Evolutionary conservation across 192 early-diverging fungal genomes (phyloP).

Genomic region (Backusella parvicylindrica): DNA sequence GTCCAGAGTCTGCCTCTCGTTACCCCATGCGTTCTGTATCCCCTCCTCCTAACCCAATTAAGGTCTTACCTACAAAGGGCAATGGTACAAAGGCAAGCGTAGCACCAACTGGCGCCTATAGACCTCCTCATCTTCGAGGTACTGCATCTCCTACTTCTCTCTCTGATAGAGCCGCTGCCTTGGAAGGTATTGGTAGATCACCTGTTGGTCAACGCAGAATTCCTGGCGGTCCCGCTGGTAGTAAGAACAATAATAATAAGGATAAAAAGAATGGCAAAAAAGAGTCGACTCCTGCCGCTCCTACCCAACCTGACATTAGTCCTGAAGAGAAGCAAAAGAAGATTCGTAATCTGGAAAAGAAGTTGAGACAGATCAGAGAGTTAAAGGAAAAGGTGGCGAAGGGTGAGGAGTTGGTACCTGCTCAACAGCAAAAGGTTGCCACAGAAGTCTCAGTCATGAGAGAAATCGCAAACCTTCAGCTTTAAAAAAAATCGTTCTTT

Average conservation of each 20-base stretch:
- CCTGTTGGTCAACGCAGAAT: slow-evolving; percentile 6
- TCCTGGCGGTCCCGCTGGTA: slow-evolving; percentile 4
- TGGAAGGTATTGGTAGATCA: slow-evolving; percentile 7
- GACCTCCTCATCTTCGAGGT: slow-evolving; percentile 67
- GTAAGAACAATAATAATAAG: slow-evolving; percentile 29
- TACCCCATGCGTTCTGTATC: slow-evolving; percentile 84
- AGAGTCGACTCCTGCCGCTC: slow-evolving; percentile 9
- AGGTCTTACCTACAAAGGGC: slow-evolving; percentile 38
- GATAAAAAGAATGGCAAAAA: slow-evolving; percentile 46
- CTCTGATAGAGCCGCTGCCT: slow-evolving; percentile 16
- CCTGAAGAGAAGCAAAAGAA: slow-evolving; percentile 78
- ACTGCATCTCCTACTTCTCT: slow-evolving; percentile 37
- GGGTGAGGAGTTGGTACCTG: slow-evolving; percentile 80
- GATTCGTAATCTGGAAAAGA: slow-evolving; percentile 85
- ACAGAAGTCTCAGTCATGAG: slow-evolving; percentile 56
- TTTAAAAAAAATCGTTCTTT: not conserved
- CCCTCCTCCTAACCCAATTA: slow-evolving; percentile 60
- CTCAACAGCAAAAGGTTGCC: slow-evolving; percentile 73
- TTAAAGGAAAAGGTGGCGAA: slow-evolving; percentile 73
- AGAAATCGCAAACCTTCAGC: slow-evolving; percentile 38
- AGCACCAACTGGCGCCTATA: slow-evolving; percentile 58
- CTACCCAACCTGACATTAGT: slow-evolving; percentile 16
- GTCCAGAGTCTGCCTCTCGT: slow-evolving; percentile 54
- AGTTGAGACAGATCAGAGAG: slow-evolving; percentile 85
- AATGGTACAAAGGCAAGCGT: slow-evolving; percentile 46